Evolutionary conservation across 2,329 filamentous ascomycete species (phyloP).

Genomic region (Chrysoporthe austroafricana): DNA sequence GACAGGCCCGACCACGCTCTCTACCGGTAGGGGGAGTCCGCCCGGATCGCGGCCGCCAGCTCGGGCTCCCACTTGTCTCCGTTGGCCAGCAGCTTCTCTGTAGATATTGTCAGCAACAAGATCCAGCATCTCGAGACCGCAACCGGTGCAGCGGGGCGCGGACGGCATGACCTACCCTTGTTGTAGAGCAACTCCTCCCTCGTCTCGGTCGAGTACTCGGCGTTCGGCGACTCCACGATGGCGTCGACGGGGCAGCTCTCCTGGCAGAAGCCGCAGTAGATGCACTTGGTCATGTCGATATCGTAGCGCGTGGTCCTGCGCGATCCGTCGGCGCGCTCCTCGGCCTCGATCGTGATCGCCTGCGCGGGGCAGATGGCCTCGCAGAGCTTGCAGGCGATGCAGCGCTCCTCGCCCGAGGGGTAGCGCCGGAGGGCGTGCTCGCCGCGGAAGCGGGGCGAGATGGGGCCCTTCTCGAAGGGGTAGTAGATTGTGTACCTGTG

Average conservation of each 20-base stretch:
- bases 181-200: slow-evolving; percentile 97
- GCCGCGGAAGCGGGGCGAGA: slow-evolving; percentile 96
- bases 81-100: slow-evolving; percentile 83
- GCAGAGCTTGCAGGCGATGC: slow-evolving; percentile 99
- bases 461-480: slow-evolving; percentile 98
- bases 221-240: slow-evolving; percentile 69
- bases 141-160: background rate
- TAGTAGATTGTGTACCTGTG: slow-evolving; percentile 96
- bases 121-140: background rate
- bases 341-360: slow-evolving; percentile 98
- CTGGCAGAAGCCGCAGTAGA: slow-evolving; percentile 99
- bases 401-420: slow-evolving; percentile 96
- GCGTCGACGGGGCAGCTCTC: slow-evolving; percentile 98
- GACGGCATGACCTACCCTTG: slow-evolving; percentile 62
- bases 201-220: slow-evolving; percentile 66
- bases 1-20: background rate
- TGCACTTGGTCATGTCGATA: slow-evolving; percentile 99
- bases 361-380: slow-evolving; percentile 97
- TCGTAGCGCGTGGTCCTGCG: slow-evolving; percentile 96
- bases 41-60: slow-evolving; percentile 86
- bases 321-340: slow-evolving; percentile 95
- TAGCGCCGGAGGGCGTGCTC: slow-evolving; percentile 97
- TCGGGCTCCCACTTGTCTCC: slow-evolving; percentile 99
- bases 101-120: slow-evolving; percentile 32
- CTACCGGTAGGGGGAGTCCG: slow-evolving; percentile 91